Evolutionary conservation across 306 rosid species (phyloP).

Genomic region (Glycine tomentella): DNA sequence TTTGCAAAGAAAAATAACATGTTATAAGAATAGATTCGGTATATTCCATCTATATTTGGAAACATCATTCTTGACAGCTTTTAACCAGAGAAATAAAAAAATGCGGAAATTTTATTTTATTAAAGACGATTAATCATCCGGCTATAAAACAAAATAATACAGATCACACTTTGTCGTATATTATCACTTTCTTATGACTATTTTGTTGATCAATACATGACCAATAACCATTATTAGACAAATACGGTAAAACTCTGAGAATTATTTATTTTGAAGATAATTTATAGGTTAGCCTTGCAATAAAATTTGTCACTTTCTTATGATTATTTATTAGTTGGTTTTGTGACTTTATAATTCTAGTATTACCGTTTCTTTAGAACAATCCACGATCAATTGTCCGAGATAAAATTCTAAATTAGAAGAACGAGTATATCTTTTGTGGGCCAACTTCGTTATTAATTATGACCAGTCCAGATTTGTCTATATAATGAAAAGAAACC

Average conservation of each 20-base stretch:
- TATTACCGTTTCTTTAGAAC: background rate
- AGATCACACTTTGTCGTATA: slow-evolving; percentile 30
- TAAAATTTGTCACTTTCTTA: slow-evolving; percentile 35
- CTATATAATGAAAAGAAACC: too few relatives aligned
- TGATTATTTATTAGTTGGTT: background rate
- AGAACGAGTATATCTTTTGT: background rate
- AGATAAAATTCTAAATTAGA: slow-evolving; percentile 15
- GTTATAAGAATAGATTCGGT: slow-evolving; percentile 28
- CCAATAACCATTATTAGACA: background rate
- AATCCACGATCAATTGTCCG: background rate
- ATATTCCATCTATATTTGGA: slow-evolving; percentile 47
- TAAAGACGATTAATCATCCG: slow-evolving; percentile 9
- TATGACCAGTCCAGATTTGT: background rate
- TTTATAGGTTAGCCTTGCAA: slow-evolving; percentile 13
- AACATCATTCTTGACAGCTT: slow-evolving; percentile 33
- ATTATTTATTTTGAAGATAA: slow-evolving; percentile 7
- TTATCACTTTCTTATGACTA: slow-evolving; percentile 27
- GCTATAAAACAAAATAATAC: slow-evolving; percentile 35
- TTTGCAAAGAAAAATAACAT: slow-evolving; percentile 15
- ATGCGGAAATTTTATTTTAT: background rate
- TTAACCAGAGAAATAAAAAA: slow-evolving; percentile 1
- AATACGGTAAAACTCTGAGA: background rate
- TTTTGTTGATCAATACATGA: background rate
- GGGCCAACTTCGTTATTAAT: background rate
- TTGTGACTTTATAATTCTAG: background rate